phyloP scores from a whole-genome alignment of 2,329 filamentous ascomycete genomes.

The Fusarium abutilonis region DNA sequence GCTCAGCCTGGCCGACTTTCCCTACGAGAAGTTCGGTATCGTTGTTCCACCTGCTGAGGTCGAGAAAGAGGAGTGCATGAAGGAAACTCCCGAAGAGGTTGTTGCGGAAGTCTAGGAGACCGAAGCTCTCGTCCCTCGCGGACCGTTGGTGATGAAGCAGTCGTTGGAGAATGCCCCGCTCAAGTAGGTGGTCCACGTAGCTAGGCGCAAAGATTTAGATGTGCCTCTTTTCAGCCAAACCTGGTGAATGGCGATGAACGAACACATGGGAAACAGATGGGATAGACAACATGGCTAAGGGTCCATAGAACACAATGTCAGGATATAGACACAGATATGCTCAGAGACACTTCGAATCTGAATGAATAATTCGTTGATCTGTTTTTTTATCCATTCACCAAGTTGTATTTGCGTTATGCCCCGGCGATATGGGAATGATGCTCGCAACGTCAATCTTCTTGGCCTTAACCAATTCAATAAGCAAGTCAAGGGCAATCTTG shows the following conservation, averaged over 20 bases:
- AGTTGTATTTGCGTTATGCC: too few relatives aligned
- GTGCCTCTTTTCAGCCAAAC: constrained; percentile 6
- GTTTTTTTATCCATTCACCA: too few relatives aligned
- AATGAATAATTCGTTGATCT: too few relatives aligned
- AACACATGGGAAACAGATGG: constrained; percentile 1
- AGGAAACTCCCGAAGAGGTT: constrained; percentile 39
- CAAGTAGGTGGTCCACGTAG: constrained; percentile 2
- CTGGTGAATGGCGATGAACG: constrained; percentile 1
- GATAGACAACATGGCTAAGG: constrained; percentile 14
- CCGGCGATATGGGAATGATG: too few relatives aligned
- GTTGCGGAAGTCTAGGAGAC: constrained; percentile 31
- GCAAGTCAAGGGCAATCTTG: too few relatives aligned
- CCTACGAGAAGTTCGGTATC: constrained; percentile 69
- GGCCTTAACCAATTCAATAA: too few relatives aligned
- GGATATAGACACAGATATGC: too few relatives aligned
- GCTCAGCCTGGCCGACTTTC: constrained; percentile 62
- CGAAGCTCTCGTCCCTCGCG: constrained; percentile 10
- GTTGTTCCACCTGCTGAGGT: constrained; percentile 56
- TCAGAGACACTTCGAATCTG: too few relatives aligned
- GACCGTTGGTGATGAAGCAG: constrained; percentile 8
- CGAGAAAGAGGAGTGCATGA: constrained; percentile 57
- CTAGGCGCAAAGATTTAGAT: constrained; percentile 1
- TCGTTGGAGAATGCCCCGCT: neutral
- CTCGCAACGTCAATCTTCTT: too few relatives aligned
- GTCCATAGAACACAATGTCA: neutral